Percentiles rank a stretch among this genome's conserved stretches.
phyloP scores from a whole-genome alignment of 2,329 filamentous ascomycete genomes.

The Neocatenulostroma microsporum region DNA sequence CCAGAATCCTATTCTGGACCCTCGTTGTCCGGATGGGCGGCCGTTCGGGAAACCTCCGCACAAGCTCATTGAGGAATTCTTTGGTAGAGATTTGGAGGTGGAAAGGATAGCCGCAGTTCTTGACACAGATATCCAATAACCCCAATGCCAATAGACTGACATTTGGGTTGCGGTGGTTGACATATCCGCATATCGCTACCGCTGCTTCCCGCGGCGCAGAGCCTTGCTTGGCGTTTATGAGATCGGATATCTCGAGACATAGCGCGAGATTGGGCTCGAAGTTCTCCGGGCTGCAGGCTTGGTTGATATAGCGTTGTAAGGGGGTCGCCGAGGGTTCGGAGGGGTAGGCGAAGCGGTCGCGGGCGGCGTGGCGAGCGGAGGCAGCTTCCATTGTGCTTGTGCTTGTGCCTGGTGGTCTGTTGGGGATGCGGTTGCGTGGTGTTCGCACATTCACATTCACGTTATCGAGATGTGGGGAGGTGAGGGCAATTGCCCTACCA shows the following conservation, averaged over 20 bases:
- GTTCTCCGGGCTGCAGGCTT: slow-evolving; percentile 93
- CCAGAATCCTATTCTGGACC: slow-evolving; percentile 86
- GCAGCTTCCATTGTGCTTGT: slow-evolving; percentile 67
- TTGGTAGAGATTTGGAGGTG: slow-evolving; percentile 98
- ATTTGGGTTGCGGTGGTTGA: slow-evolving; percentile 96
- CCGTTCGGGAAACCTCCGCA: slow-evolving; percentile 88
- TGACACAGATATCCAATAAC: slow-evolving; percentile 96
- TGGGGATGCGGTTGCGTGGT: background rate
- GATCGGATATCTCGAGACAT: slow-evolving; percentile 90
- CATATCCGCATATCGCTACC: slow-evolving; percentile 81
- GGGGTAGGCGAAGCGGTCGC: slow-evolving; percentile 85
- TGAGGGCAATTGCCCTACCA: slow-evolving; percentile 5
- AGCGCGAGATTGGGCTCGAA: slow-evolving; percentile 96
- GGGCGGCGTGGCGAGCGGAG: slow-evolving; percentile 87
- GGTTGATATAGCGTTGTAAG: slow-evolving; percentile 90
- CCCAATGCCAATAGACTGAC: slow-evolving; percentile 81
- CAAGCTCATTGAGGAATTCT: slow-evolving; percentile 96
- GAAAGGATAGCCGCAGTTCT: slow-evolving; percentile 99
- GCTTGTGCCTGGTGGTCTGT: background rate
- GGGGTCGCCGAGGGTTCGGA: slow-evolving; percentile 72
- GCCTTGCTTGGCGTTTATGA: slow-evolving; percentile 97
- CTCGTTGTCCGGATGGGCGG: slow-evolving; percentile 78
- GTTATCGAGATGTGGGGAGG: slow-evolving; percentile 1
- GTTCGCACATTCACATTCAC: too few relatives aligned
- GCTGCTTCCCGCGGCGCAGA: slow-evolving; percentile 91